Percentiles rank a stretch among this genome's conserved stretches.
phyloP scores from a whole-genome alignment of 2,329 filamentous ascomycete genomes.

The Elsinoe batatas region DNA sequence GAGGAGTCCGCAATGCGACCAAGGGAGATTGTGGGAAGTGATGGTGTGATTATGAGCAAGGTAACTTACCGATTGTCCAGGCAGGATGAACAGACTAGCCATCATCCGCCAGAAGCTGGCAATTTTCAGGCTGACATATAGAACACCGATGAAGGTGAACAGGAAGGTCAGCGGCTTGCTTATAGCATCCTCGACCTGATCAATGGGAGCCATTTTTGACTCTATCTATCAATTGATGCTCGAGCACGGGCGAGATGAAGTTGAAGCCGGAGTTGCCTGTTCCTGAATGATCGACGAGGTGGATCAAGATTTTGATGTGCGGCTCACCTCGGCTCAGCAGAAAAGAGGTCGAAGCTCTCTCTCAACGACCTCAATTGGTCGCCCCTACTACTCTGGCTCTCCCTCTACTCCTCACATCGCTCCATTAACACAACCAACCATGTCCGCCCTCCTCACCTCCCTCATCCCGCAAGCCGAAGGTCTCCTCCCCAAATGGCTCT shows the following conservation, averaged over 20 bases:
- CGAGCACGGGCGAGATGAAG: not conserved
- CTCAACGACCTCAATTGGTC: too few relatives aligned
- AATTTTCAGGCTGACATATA: slow-evolving; percentile 31
- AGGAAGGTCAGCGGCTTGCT: slow-evolving; percentile 25
- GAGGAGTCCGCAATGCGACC: not conserved
- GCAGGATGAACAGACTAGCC: slow-evolving; percentile 40
- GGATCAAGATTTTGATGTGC: slow-evolving; percentile 4
- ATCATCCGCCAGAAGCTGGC: slow-evolving; percentile 39
- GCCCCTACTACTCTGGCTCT: too few relatives aligned
- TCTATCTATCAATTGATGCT: not conserved
- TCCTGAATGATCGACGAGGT: slow-evolving; percentile 2
- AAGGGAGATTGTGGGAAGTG: not conserved
- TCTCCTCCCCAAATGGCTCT: slow-evolving; percentile 54
- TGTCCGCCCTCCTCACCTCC: slow-evolving; percentile 3
- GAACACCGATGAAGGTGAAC: slow-evolving; percentile 29
- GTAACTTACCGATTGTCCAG: slow-evolving; percentile 36
- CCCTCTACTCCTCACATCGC: not conserved
- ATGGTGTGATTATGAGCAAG: not conserved
- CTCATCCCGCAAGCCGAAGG: slow-evolving; percentile 40
- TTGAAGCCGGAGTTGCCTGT: not conserved
- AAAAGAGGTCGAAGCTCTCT: not conserved
- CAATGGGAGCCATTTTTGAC: slow-evolving; percentile 8
- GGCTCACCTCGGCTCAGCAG: not conserved
- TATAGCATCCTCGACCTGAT: slow-evolving; percentile 21
- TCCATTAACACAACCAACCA: not conserved